Conservation (phyloP, 306 rosid species). For the Dalbergia cochinchinensis region DNA sequence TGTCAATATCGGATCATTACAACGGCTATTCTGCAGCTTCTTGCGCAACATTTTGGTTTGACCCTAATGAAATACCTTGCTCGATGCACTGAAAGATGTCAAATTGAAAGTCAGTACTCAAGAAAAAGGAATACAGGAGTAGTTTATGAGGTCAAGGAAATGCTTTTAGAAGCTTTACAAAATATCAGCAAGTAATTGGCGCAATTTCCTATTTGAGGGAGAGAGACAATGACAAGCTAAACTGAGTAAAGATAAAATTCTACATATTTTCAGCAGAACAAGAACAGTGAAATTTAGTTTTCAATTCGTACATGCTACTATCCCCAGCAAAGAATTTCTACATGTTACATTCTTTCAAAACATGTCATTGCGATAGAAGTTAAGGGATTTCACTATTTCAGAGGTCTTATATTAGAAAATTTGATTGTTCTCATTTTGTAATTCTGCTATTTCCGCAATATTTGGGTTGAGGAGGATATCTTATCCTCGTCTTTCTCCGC, state of each 20-base stretch:
- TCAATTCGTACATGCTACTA: constrained; percentile 1
- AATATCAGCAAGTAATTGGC: neutral
- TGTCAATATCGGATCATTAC: constrained; percentile 29
- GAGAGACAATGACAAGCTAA: neutral
- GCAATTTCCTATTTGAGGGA: neutral
- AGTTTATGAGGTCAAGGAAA: constrained; percentile 16
- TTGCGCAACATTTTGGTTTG: constrained; percentile 43
- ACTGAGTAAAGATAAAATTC: neutral
- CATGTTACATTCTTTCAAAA: neutral
- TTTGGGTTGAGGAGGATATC: neutral
- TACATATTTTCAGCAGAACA: constrained; percentile 19
- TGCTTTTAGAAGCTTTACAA: constrained; percentile 15
- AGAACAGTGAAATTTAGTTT: neutral
- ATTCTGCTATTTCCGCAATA: neutral
- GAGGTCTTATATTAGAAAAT: neutral
- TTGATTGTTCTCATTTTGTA: constrained; percentile 10
- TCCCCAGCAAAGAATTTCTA: constrained; percentile 6
- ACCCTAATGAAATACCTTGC: constrained; percentile 54
- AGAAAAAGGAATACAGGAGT: constrained; percentile 2
- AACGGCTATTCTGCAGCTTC: constrained; percentile 41
- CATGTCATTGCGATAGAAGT: neutral
- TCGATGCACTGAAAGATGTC: constrained; percentile 58
- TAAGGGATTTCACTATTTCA: neutral
- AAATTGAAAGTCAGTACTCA: constrained; percentile 16
- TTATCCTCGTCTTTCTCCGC: neutral